These are phyloP conservation scores for Apiospora rasikravindrae DNA, from an alignment of 2,329 filamentous ascomycete genomes.

Conservation along the genomic window DNA sequence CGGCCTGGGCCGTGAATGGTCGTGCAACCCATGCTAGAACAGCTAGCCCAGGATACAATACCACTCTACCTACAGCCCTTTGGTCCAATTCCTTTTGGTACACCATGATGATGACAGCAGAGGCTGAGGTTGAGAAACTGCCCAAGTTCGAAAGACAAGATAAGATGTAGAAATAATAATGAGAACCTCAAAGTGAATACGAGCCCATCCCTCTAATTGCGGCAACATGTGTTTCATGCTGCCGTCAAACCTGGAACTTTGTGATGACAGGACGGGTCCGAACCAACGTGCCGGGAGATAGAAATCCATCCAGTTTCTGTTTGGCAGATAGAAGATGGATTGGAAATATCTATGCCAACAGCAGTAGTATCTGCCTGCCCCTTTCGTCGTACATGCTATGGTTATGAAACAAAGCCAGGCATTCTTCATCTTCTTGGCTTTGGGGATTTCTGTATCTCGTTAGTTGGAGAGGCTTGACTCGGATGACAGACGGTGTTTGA, in stretches of 20 bases:
- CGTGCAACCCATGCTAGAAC: constrained; percentile 10
- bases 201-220: background rate
- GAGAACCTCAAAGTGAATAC: background rate
- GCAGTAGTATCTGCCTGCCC: background rate
- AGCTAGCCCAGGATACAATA: background rate
- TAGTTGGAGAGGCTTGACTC: background rate
- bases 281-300: background rate
- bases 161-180: background rate
- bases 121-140: background rate
- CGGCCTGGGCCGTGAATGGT: constrained; percentile 15
- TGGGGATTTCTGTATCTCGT: background rate
- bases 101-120: background rate
- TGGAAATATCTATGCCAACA: background rate
- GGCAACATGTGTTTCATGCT: background rate
- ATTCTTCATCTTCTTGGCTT: too few relatives aligned
- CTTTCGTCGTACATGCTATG: background rate
- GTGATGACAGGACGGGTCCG: background rate
- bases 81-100: background rate
- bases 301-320: background rate
- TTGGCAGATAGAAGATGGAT: background rate
- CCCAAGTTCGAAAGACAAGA: background rate
- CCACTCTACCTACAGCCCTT: background rate
- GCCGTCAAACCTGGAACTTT: background rate
- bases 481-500: background rate
- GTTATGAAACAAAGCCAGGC: background rate